phyloP scores from a whole-genome alignment of 2,329 filamentous ascomycete genomes.

The Penicillium fuscoglaucum region DNA sequence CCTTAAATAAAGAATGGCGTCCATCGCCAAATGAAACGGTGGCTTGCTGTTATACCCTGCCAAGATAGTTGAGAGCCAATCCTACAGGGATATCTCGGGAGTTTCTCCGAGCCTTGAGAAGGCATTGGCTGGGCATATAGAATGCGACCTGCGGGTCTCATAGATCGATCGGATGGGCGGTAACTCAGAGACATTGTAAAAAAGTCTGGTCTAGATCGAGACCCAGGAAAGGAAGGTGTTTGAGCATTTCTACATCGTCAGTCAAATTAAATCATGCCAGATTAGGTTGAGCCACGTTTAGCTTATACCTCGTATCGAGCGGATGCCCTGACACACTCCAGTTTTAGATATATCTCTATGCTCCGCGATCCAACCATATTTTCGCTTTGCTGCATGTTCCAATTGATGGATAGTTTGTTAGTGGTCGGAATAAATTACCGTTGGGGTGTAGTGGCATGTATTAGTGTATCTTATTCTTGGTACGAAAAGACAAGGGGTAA shows the following conservation, averaged over 20 bases:
- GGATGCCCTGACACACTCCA: neutral
- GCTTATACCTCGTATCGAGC: constrained; percentile 1
- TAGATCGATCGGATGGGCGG: constrained; percentile 9
- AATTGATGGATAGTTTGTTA: neutral
- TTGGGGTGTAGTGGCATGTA: neutral
- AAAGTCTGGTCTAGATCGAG: neutral
- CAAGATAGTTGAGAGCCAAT: neutral
- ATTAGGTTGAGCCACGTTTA: neutral
- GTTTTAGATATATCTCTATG: neutral
- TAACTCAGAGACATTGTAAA: constrained; percentile 7
- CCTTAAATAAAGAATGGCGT: neutral
- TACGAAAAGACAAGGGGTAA: neutral
- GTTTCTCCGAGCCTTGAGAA: neutral
- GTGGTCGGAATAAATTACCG: neutral
- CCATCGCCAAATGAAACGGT: neutral
- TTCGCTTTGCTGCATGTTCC: neutral
- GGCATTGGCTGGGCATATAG: neutral
- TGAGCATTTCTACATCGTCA: neutral
- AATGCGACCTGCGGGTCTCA: constrained; percentile 1
- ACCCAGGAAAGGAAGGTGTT: neutral
- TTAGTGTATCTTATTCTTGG: neutral
- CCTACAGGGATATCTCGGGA: neutral
- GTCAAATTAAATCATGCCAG: neutral
- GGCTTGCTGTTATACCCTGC: neutral
- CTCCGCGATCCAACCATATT: neutral